These are phyloP conservation scores for Cinnamomum chago DNA, from an alignment of 164 flowering plant species.

Conservation along the genomic window DNA sequence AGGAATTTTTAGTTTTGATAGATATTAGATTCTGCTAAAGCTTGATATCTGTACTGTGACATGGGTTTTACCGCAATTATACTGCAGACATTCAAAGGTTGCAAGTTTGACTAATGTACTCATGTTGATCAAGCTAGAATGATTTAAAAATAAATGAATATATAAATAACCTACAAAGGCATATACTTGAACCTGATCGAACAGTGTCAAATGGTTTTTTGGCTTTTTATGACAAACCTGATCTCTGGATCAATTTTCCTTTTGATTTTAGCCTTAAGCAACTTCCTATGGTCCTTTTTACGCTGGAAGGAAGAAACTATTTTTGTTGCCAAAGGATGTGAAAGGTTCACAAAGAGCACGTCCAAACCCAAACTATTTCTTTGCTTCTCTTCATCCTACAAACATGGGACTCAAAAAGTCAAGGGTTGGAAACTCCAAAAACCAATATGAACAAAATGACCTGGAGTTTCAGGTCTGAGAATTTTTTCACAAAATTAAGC, in stretches of 20 bases:
- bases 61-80: too few relatives aligned
- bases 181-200: too few relatives aligned
- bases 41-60: too few relatives aligned
- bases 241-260: conserved; percentile 32
- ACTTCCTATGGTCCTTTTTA: conserved; percentile 26
- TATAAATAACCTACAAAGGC: too few relatives aligned
- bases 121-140: too few relatives aligned
- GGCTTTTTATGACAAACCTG: conserved; percentile 27
- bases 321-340: conserved; percentile 34
- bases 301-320: conserved; percentile 23
- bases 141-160: too few relatives aligned
- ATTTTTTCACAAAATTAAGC: conserved; percentile 3
- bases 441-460: background rate
- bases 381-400: conserved; percentile 44
- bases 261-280: conserved; percentile 22
- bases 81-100: too few relatives aligned
- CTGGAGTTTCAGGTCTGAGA: background rate
- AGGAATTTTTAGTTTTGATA: background rate
- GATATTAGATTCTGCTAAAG: background rate
- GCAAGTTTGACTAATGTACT: too few relatives aligned
- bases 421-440: background rate
- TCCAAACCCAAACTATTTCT: conserved; percentile 43
- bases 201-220: too few relatives aligned
- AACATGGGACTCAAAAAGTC: background rate
- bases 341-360: conserved; percentile 31